These are phyloP conservation scores for Aureococcus anophagefferens DNA, from an alignment of 108 stramenopile species.

Conservation along the genomic window DNA sequence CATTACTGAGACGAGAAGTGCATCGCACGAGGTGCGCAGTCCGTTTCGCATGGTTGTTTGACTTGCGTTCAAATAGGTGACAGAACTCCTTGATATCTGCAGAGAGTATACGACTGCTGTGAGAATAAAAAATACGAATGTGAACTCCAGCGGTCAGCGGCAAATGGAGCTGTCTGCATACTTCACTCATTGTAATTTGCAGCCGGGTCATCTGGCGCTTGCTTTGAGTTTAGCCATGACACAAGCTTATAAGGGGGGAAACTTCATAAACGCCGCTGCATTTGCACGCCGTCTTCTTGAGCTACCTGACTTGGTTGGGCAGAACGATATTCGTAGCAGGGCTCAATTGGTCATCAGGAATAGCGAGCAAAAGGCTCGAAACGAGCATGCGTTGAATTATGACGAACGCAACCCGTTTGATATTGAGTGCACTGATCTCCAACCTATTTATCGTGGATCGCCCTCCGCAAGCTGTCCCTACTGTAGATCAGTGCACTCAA, in stretches of 20 bases:
- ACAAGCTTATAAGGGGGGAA: conserved; percentile 93
- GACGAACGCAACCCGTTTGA: conserved; percentile 85
- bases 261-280: conserved; percentile 85
- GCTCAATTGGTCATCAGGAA: conserved; percentile 89
- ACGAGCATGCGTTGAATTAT: conserved; percentile 88
- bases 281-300: conserved; percentile 93
- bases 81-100: conserved; percentile 75
- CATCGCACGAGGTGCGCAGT: conserved; percentile 74
- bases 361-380: conserved; percentile 93
- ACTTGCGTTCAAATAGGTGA: no score
- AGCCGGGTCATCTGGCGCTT: conserved; percentile 86
- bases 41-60: no score
- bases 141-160: conserved; percentile 49
- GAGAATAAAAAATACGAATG: conserved; percentile 81
- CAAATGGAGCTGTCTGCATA: conserved; percentile 95
- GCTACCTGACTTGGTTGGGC: no score
- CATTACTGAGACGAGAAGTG: conserved; percentile 60
- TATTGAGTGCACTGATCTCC: conserved; percentile 76
- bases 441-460: conserved; percentile 74
- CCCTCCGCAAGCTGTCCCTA: conserved; percentile 69
- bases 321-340: conserved; percentile 84
- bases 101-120: conserved; percentile 95
- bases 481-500: conserved; percentile 68
- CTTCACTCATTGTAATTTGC: conserved; percentile 97
- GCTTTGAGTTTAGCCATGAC: conserved; percentile 96